Percentiles rank a stretch among this genome's conserved stretches.
These are phyloP conservation scores for Plenodomus lindquistii DNA, from an alignment of 2,329 filamentous ascomycete species.

Conservation along the genomic window DNA sequence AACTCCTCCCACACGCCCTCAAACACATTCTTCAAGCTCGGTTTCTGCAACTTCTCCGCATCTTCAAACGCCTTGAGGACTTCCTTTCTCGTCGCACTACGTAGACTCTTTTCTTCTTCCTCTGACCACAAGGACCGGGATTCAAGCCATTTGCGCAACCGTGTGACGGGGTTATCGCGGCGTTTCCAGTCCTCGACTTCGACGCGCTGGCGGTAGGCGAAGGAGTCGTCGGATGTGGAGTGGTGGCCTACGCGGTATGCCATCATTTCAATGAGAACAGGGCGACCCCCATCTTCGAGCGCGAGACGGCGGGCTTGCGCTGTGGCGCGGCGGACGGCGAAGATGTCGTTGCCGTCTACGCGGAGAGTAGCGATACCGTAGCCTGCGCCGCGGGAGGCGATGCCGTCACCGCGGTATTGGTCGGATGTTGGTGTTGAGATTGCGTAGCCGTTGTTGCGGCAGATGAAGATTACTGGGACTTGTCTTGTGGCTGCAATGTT, in stretches of 20 bases:
- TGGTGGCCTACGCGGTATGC: constrained; percentile 98
- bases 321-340: constrained; percentile 82
- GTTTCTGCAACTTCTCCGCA: constrained; percentile 81
- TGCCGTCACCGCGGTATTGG: constrained; percentile 89
- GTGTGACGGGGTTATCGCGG: constrained; percentile 83
- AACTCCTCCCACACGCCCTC: constrained; percentile 87
- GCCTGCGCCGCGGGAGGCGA: constrained; percentile 81
- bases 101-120: constrained; percentile 72
- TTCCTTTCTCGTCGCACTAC: constrained; percentile 69
- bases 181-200: constrained; percentile 96
- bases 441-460: constrained; percentile 90
- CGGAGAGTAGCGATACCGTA: constrained; percentile 95
- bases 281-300: constrained; percentile 76
- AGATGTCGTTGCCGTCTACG: constrained; percentile 93
- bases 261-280: constrained; percentile 92
- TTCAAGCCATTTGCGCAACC: constrained; percentile 90
- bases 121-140: constrained; percentile 82
- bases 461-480: constrained; percentile 88
- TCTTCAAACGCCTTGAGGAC: constrained; percentile 82
- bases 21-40: constrained; percentile 73
- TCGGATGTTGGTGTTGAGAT: constrained; percentile 89
- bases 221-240: constrained; percentile 95
- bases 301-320: constrained; percentile 77
- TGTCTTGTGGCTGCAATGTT: constrained; percentile 88
- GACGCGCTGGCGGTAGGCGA: constrained; percentile 88